phyloP scores from a whole-genome alignment of 1,284 basidiomycete species.

The Marasmius fiardii region DNA sequence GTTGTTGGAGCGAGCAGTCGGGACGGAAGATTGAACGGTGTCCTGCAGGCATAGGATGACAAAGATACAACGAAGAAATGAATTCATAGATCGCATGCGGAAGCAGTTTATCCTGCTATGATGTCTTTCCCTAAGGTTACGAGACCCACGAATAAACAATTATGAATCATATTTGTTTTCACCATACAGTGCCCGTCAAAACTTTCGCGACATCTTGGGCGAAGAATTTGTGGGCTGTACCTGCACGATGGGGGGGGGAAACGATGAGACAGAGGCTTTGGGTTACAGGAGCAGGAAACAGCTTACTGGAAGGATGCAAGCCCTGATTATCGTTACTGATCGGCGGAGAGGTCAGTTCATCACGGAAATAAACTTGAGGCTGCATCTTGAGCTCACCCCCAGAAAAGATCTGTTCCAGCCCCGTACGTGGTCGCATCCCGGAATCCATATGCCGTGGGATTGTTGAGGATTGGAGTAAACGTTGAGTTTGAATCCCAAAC shows the following conservation, averaged over 20 bases:
- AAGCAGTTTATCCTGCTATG: no score
- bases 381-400: neutral
- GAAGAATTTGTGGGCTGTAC: slow-evolving; percentile 34
- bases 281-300: neutral
- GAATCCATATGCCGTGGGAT: neutral
- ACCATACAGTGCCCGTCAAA: no score
- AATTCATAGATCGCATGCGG: no score
- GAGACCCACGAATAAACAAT: no score
- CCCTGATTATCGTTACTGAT: slow-evolving; percentile 3
- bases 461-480: neutral
- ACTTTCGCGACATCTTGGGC: slow-evolving; percentile 25
- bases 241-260: slow-evolving; percentile 16
- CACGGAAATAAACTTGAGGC: no score
- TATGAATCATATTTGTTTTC: no score
- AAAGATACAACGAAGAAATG: no score
- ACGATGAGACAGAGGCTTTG: neutral
- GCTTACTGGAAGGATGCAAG: neutral
- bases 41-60: no score
- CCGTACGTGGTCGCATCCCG: neutral
- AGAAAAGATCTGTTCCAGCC: neutral
- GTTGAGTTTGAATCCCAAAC: neutral
- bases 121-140: no score
- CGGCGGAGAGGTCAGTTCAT: neutral
- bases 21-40: slow-evolving; percentile 22
- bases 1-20: slow-evolving; percentile 53